A percentile compares a stretch with the other conserved stretches of the same genome.
Evolutionary conservation across 2,329 filamentous ascomycete species (phyloP).

Genomic region (Ramularia endophylla): DNA sequence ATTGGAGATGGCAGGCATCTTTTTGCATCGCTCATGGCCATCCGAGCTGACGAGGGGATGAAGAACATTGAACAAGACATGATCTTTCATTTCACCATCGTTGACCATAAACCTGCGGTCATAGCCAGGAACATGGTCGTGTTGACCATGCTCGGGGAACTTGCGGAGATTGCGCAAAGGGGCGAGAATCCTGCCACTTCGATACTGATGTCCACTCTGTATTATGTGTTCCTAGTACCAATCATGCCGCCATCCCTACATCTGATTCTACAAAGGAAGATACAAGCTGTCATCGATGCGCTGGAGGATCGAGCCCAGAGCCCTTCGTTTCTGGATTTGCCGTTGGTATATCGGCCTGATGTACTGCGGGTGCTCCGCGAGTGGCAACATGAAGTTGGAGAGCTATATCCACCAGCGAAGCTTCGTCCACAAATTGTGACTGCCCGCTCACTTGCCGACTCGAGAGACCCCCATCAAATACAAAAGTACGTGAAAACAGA

Average conservation of each 20-base stretch:
- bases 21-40: constrained; percentile 5
- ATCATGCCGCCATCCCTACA: constrained; percentile 7
- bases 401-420: constrained; percentile 5
- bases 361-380: constrained; percentile 5
- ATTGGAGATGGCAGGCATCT: constrained; percentile 11
- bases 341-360: constrained; percentile 4
- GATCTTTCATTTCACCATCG: constrained; percentile 10
- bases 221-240: constrained; percentile 10
- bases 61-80: constrained; percentile 1
- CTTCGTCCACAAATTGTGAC: constrained; percentile 1
- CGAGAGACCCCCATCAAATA: neutral
- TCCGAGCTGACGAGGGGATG: neutral
- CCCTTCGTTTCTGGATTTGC: constrained; percentile 5
- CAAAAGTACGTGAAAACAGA: neutral
- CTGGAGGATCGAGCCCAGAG: constrained; percentile 4
- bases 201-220: constrained; percentile 4
- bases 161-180: neutral
- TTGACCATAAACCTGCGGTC: constrained; percentile 7
- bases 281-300: constrained; percentile 3
- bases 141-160: constrained; percentile 3
- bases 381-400: constrained; percentile 10
- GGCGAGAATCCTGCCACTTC: neutral
- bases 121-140: constrained; percentile 9
- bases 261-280: constrained; percentile 6
- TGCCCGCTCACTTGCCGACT: neutral